A percentile compares a stretch with the other conserved stretches of the same genome.
Evolutionary conservation across 495 filamentous ascomycete species (phyloP).

Genomic region (Xanthoparmelia taractica): DNA sequence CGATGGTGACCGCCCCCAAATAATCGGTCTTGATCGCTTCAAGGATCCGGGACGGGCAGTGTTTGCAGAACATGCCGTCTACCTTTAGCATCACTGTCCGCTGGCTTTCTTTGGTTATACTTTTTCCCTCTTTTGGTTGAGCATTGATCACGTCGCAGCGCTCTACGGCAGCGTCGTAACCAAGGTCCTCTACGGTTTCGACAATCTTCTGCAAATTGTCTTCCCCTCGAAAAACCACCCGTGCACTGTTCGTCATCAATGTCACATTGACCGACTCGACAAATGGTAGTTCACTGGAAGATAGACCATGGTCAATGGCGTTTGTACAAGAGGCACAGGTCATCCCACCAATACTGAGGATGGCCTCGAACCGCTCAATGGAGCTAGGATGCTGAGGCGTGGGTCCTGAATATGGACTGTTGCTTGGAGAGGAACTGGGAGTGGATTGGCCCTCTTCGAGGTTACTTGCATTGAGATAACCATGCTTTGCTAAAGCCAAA

Average conservation of each 20-base stretch:
- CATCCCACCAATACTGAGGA: slow-evolving; percentile 53
- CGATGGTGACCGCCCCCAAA: slow-evolving; percentile 40
- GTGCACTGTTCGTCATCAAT: slow-evolving; percentile 52
- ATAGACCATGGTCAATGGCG: slow-evolving; percentile 44
- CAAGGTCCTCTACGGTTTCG: slow-evolving; percentile 68
- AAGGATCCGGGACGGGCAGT: slow-evolving; percentile 62
- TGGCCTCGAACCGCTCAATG: slow-evolving; percentile 29
- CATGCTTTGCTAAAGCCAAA: slow-evolving; percentile 9
- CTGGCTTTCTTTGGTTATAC: slow-evolving; percentile 25
- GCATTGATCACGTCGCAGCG: slow-evolving; percentile 13
- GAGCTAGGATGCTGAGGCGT: background rate
- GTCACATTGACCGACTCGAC: slow-evolving; percentile 49
- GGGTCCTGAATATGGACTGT: background rate
- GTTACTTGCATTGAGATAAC: background rate
- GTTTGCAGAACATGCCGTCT: slow-evolving; percentile 80
- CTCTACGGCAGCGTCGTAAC: slow-evolving; percentile 64
- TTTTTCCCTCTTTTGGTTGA: slow-evolving; percentile 5
- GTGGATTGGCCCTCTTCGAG: background rate
- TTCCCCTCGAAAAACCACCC: slow-evolving; percentile 46
- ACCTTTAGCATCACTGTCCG: slow-evolving; percentile 60
- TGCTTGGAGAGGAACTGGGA: background rate
- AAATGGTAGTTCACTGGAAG: slow-evolving; percentile 37
- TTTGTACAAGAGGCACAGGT: slow-evolving; percentile 57
- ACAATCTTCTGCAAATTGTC: slow-evolving; percentile 51
- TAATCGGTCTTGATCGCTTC: slow-evolving; percentile 44